Evolutionary conservation across 1,284 basidiomycete genomes (phyloP).

Genomic region (Naganishia liquefaciens): DNA sequence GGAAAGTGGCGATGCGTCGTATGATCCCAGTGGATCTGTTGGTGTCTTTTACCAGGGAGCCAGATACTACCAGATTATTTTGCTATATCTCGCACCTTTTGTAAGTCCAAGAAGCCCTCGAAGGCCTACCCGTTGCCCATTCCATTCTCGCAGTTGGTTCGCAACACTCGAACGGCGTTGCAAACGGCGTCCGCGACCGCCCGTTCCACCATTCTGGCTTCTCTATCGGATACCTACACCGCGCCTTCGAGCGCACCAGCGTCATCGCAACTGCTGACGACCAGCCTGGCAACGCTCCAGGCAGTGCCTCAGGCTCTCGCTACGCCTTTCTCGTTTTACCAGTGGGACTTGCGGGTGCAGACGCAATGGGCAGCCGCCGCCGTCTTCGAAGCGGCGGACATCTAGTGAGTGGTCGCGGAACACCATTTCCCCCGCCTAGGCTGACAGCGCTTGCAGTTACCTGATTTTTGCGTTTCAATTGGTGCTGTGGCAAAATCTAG

Average conservation of each 20-base stretch:
- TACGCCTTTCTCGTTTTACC: slow-evolving; percentile 42
- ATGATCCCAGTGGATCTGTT: slow-evolving; percentile 46
- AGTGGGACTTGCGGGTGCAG: slow-evolving; percentile 44
- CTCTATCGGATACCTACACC: slow-evolving; percentile 20
- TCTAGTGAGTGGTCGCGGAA: slow-evolving; percentile 42
- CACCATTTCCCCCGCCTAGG: neutral
- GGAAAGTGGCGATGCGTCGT: slow-evolving; percentile 42
- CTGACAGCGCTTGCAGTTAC: neutral
- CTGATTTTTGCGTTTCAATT: slow-evolving; percentile 48
- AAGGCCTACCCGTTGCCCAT: neutral
- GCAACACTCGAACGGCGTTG: slow-evolving; percentile 21
- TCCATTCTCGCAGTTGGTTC: slow-evolving; percentile 1
- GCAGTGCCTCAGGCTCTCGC: slow-evolving; percentile 47
- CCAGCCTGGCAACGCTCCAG: slow-evolving; percentile 33
- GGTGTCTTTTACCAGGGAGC: slow-evolving; percentile 43
- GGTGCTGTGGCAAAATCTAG: slow-evolving; percentile 38
- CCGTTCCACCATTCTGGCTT: slow-evolving; percentile 18
- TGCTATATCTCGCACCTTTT: slow-evolving; percentile 43
- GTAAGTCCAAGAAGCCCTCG: slow-evolving; percentile 34
- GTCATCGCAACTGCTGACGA: slow-evolving; percentile 31
- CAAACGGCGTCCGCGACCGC: slow-evolving; percentile 20
- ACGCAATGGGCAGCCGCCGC: slow-evolving; percentile 43
- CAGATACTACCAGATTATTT: slow-evolving; percentile 47
- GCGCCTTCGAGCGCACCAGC: slow-evolving; percentile 5
- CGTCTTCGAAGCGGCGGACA: slow-evolving; percentile 47